A percentile compares a stretch with the other conserved stretches of the same genome.
Conservation (phyloP, 352 stramenopile species). For the Phytophthora aleatoria region DNA sequence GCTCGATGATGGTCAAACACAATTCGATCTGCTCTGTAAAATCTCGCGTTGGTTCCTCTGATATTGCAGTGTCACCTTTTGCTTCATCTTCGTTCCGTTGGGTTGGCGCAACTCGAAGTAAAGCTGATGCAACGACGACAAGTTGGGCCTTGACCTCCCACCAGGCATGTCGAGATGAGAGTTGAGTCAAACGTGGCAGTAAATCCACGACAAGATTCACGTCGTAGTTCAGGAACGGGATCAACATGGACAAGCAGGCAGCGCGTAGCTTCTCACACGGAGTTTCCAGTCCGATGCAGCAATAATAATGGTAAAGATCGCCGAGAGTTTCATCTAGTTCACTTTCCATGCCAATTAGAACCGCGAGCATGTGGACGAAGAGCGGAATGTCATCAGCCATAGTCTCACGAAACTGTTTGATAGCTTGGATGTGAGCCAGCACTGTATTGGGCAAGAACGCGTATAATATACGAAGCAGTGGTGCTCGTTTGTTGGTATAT, state of each 20-base stretch:
- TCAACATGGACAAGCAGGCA: constrained; percentile 79
- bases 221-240: constrained; percentile 47
- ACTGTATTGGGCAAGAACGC: constrained; percentile 57
- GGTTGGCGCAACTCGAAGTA: constrained; percentile 44
- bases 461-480: constrained; percentile 64
- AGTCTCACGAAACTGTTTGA: constrained; percentile 77
- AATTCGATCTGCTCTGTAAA: constrained; percentile 75
- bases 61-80: not conserved
- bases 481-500: constrained; percentile 48
- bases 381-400: constrained; percentile 64
- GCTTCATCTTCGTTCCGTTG: constrained; percentile 23
- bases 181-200: constrained; percentile 64
- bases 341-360: constrained; percentile 74
- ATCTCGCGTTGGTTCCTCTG: constrained; percentile 34
- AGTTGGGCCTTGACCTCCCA: constrained; percentile 89
- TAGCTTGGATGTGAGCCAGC: constrained; percentile 70
- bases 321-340: constrained; percentile 73
- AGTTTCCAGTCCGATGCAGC: constrained; percentile 78
- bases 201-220: constrained; percentile 55
- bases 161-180: constrained; percentile 68
- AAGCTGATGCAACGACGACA: constrained; percentile 63
- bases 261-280: constrained; percentile 79
- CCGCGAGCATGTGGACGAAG: constrained; percentile 76
- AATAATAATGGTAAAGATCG: constrained; percentile 90
- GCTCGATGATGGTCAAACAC: constrained; percentile 71